These are phyloP conservation scores for Mycena haematopus DNA, from an alignment of 768 basidiomycete genomes.

Conservation along the genomic window DNA sequence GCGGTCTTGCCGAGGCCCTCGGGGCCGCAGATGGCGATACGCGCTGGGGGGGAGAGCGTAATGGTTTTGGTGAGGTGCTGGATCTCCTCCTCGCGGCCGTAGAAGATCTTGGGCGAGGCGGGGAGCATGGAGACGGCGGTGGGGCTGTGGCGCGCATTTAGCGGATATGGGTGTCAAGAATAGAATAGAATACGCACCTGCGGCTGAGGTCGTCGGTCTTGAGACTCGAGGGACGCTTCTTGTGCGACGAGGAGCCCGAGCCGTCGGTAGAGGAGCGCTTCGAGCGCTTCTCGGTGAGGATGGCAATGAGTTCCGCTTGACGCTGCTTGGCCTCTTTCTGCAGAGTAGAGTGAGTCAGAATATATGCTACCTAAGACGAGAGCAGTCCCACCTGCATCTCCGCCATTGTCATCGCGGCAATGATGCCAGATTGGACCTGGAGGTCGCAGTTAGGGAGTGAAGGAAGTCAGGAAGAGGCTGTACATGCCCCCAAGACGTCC, in stretches of 20 bases:
- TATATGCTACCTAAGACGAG: too few species aligned
- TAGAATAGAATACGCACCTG: background rate
- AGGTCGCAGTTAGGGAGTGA: background rate
- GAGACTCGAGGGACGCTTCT: slow-evolving; percentile 8
- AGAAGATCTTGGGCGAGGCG: slow-evolving; percentile 21
- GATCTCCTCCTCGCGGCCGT: slow-evolving; percentile 23
- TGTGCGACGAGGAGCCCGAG: background rate
- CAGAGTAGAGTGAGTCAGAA: background rate
- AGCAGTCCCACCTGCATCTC: slow-evolving; percentile 20
- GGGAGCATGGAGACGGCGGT: slow-evolving; percentile 16
- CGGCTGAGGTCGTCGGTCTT: slow-evolving; percentile 1
- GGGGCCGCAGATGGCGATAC: slow-evolving; percentile 16
- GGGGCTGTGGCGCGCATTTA: slow-evolving; percentile 4
- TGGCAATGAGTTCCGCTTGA: slow-evolving; percentile 26
- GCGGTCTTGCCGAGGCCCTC: slow-evolving; percentile 23
- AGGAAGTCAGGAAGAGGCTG: background rate
- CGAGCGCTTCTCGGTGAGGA: slow-evolving; percentile 24
- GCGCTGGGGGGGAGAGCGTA: slow-evolving; percentile 11
- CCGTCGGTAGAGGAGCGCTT: background rate
- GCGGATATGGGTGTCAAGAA: background rate
- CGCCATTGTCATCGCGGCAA: slow-evolving; percentile 19
- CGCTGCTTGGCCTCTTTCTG: slow-evolving; percentile 23
- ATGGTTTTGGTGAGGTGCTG: slow-evolving; percentile 15
- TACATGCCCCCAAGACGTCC: slow-evolving; percentile 24
- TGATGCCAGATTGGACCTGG: slow-evolving; percentile 15